Evolutionary conservation across 805 yeast species (phyloP), one percentile per base, ranked within the genome.

Genomic region (Ogataea ramenticola): DNA sequence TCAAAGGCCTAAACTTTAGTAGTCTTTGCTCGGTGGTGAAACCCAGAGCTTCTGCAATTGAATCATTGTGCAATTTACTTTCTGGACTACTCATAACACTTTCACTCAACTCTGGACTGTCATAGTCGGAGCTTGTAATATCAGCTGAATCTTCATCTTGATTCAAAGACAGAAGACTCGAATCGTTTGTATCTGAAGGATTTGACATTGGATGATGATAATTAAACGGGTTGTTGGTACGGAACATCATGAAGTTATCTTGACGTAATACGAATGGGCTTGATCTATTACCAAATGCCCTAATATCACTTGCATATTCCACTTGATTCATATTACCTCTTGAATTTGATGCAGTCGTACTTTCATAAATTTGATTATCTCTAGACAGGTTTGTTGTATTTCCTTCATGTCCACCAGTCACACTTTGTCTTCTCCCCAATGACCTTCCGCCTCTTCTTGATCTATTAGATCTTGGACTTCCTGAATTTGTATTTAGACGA

Each of bases 11-110:
- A 19, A 62, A 61, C 27, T 57, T 65, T 34, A 74, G 58, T 1
- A 79, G 77, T 35, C 77, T 58, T 16, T 69, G 58, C 6, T 56
- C 57, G 5, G 61, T 50, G n/a, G 55, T 57, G 42, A 74, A 66
- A 3, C 77, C 75, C 31, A 79, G 57, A 0, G 82, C 81, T 29
- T 65, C 68, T 1, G 81, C 80, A 15, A 78, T 71, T 17, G 59
- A 57, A 6, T 61, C 66, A 37, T 67, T 58, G 39, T 68, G 71
- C 16, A 46, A 42, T 41, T 46, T 15, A 15, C 5, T 8, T 20
- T 34, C 26, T 3, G 37, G 37, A 9, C 15, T 19, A 20, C n/a
- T 12, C 27, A 24, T 7, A 24, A 7, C 27, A 7, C 10, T 6
- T 7, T 7, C 10, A 24, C 10, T 10, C 10, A 6, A 24, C 10